Evolutionary conservation across 1,284 basidiomycete genomes (phyloP), one percentile per base, ranked within the genome.

Genomic region (Termitomyces sp.): DNA sequence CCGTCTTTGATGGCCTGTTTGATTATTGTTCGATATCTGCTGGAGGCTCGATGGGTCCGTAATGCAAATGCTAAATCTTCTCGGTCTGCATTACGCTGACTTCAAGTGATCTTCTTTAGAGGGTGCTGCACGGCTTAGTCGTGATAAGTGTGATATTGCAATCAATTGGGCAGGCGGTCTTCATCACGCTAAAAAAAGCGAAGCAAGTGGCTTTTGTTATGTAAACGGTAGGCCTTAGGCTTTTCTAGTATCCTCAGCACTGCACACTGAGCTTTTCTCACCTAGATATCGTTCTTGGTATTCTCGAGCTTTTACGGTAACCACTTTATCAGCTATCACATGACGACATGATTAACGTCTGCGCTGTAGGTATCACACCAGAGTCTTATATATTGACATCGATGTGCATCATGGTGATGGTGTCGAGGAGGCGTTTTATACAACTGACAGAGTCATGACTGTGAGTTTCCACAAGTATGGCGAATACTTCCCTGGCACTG

Each of bases 401-500:
- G 97, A 99, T 66, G 93, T 97, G 0, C 97, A 99, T 68, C 97
- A 99, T 61, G 97, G 97, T 14, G 97, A 99, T 69, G 97, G 97
- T 40, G 97, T 99, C 7, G 97, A 99, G 68, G 97, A 99, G 70
- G 97, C 97, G 0, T 99, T 99, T 69, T 99, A 98, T 69, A 97
- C 95, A 0, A 99, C 97, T 13, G 96, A 99, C 66, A 79, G 97
- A 42, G 97, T 99, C 46, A 99, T 99, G 97, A 98, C 96, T 0
- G 88, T 88, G 66, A 94, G 91, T 62, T 97, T 99, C 72, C 97
- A 99, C 72, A 99, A 99, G 72, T 99, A 97, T 63, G 97, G 97
- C 44, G 97, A 99, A 69, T 99, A 93, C 71, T 99, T 99, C 74
- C 97, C 97, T 16, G 97, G 97, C 10, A 99, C 97, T 1, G 97